Evolutionary conservation across 169 alveolate genomes (phyloP).

Genomic region (Cryptosporidium viatorum): DNA sequence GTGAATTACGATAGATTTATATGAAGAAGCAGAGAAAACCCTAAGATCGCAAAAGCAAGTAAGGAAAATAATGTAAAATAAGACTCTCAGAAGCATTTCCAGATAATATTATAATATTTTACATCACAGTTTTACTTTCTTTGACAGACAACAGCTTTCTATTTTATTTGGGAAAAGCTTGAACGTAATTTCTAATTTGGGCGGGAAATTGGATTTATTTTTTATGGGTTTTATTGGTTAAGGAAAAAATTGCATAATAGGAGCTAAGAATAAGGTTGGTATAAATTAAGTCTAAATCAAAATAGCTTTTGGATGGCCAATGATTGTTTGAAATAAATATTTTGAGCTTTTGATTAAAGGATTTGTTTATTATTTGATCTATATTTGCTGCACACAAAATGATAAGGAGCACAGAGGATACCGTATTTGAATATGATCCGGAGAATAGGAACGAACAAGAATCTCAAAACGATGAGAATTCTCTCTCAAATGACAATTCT

Average conservation of each 20-base stretch:
- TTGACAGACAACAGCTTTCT: not conserved
- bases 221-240: not conserved
- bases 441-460: constrained; percentile 11
- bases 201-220: constrained; percentile 13
- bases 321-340: not conserved
- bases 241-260: not conserved
- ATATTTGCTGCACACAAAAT: constrained; percentile 51
- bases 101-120: not conserved
- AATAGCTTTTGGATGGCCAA: not conserved
- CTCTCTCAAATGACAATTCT: not conserved
- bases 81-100: not conserved
- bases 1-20: not conserved
- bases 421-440: constrained; percentile 75
- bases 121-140: not conserved
- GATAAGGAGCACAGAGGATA: constrained; percentile 57
- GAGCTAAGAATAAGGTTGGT: not conserved
- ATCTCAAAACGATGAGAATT: not conserved
- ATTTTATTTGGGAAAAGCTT: not conserved
- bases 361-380: not conserved
- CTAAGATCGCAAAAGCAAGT: not conserved
- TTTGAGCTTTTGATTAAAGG: not conserved
- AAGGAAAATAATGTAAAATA: not conserved
- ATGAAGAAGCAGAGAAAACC: not conserved
- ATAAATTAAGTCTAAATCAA: not conserved
- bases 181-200: not conserved